Evolutionary conservation across 345 rosid genomes (phyloP), one percentile per base, ranked within the genome.

Genomic region (Populus euphratica): DNA sequence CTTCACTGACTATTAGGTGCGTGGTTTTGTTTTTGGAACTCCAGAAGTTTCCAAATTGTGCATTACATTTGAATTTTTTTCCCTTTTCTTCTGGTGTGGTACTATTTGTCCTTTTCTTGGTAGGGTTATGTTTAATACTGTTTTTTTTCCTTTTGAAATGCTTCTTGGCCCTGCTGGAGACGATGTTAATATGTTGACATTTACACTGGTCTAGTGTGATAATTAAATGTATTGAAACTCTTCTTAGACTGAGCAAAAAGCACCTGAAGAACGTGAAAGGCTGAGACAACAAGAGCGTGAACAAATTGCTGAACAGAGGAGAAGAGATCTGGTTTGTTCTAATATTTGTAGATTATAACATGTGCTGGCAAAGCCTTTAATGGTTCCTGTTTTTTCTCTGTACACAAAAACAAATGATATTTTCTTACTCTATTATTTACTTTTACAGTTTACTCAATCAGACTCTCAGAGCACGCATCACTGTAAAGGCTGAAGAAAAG

Each of bases 401-500:
- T 25, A 0, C 9, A 31, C 3, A 7, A 9, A 50, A 39, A 66
- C 12, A 63, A 39, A 67, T 69, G 36, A 72, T 77, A 75, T 27
- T 1, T 29, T 47, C 63, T 75, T 44, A 21, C 62, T 77, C 0
- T 27, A 11, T 27, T 44, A 65, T 78, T 78, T 67, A 39, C 64
- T 14, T 38, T 52, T 25, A 25, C 27, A 25, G 27, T 25, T 25
- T 68, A 61, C 77, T 41, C 10, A 25, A 38, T 76, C 86, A 96
- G 98, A 90, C 86, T 79, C 99, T 96, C 20, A 88, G 93, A 78
- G 97, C 99, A 43, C 94, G 99, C 75, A 87, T 96, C 84, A 90
- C 95, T 84, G 96, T 94, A 69, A 96, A 96, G 85, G 96, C 97
- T 18, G 99, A 93, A 88, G 94, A 93, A 83, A 96, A 96, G 88